A percentile compares a stretch with the other conserved stretches of the same genome.
These are phyloP conservation scores for Wickerhamiella vanderwaltii DNA, from an alignment of 805 yeast genomes.

Conservation along the genomic window DNA sequence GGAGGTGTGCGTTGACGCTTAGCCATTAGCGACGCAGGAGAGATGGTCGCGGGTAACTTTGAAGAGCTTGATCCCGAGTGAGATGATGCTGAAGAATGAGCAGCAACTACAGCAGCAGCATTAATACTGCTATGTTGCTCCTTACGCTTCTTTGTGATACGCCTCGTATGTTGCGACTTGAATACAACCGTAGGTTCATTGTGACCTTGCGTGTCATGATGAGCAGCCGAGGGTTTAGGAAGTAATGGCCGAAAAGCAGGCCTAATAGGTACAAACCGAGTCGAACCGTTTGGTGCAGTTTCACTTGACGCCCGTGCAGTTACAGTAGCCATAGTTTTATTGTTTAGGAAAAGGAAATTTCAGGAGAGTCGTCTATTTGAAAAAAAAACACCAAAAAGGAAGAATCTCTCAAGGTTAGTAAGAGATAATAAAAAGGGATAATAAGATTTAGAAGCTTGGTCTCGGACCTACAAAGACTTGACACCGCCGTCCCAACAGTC, in stretches of 20 bases:
- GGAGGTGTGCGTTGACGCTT: slow-evolving; percentile 11
- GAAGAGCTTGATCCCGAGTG: neutral
- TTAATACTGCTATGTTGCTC: slow-evolving; percentile 1
- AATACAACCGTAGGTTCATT: slow-evolving; percentile 13
- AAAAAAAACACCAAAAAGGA: too few species aligned
- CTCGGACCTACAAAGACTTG: slow-evolving; percentile 6
- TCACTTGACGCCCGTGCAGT: slow-evolving; percentile 9
- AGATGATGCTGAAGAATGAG: neutral
- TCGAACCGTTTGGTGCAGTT: neutral
- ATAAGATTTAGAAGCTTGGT: slow-evolving; percentile 8
- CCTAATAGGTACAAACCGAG: slow-evolving; percentile 25
- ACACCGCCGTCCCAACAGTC: neutral
- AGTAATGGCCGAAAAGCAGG: slow-evolving; percentile 28
- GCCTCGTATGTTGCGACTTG: slow-evolving; percentile 10
- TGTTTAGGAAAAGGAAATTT: too few species aligned
- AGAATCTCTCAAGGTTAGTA: too few species aligned
- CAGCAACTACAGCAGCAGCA: slow-evolving; percentile 6
- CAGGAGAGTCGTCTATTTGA: too few species aligned
- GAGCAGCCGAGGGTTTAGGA: slow-evolving; percentile 23
- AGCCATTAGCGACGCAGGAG: slow-evolving; percentile 14
- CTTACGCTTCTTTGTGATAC: slow-evolving; percentile 12
- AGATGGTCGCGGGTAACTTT: slow-evolving; percentile 11
- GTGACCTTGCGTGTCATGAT: neutral
- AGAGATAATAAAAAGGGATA: too few species aligned
- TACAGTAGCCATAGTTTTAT: slow-evolving; percentile 11